phyloP scores from a whole-genome alignment of 2,329 filamentous ascomycete genomes.

The Thielaviopsis cerberus region DNA sequence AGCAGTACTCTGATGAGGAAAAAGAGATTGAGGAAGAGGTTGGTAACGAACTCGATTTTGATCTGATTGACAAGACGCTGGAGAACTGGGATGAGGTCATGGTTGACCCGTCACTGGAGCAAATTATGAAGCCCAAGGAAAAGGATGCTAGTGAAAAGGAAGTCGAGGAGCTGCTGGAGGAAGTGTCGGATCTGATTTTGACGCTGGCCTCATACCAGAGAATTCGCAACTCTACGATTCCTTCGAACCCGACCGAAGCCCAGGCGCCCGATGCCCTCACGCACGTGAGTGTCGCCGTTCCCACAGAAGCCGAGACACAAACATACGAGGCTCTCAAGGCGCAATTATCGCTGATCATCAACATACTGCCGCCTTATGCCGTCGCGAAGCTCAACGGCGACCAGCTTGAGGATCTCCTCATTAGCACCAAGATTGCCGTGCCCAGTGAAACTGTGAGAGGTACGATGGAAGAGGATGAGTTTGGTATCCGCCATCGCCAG shows the following conservation, averaged over 20 bases:
- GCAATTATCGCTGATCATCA: slow-evolving; percentile 55
- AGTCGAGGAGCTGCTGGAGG: slow-evolving; percentile 49
- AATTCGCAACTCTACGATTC: slow-evolving; percentile 54
- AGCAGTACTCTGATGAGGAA: slow-evolving; percentile 27
- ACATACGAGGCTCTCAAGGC: slow-evolving; percentile 58
- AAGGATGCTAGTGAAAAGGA: slow-evolving; percentile 45
- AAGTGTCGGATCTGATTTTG: slow-evolving; percentile 58
- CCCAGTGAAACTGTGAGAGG: slow-evolving; percentile 57
- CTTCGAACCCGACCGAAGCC: slow-evolving; percentile 40
- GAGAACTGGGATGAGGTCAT: slow-evolving; percentile 38
- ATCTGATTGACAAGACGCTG: slow-evolving; percentile 33
- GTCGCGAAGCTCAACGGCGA: slow-evolving; percentile 75
- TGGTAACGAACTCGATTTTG: slow-evolving; percentile 29
- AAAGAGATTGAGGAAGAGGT: slow-evolving; percentile 22
- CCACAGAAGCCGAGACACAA: slow-evolving; percentile 40
- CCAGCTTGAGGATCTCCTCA: slow-evolving; percentile 63
- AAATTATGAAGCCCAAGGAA: slow-evolving; percentile 31
- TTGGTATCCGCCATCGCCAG: slow-evolving; percentile 33
- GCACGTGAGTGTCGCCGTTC: slow-evolving; percentile 46
- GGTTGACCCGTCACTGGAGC: slow-evolving; percentile 39
- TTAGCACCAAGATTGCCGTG: slow-evolving; percentile 61
- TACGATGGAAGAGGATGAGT: slow-evolving; percentile 68
- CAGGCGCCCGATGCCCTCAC: slow-evolving; percentile 49
- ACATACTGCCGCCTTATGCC: slow-evolving; percentile 62
- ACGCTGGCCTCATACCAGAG: slow-evolving; percentile 62